These are phyloP conservation scores for Luzula sylvatica DNA, from an alignment of 176 grass and related monocot species.

Conservation along the genomic window DNA sequence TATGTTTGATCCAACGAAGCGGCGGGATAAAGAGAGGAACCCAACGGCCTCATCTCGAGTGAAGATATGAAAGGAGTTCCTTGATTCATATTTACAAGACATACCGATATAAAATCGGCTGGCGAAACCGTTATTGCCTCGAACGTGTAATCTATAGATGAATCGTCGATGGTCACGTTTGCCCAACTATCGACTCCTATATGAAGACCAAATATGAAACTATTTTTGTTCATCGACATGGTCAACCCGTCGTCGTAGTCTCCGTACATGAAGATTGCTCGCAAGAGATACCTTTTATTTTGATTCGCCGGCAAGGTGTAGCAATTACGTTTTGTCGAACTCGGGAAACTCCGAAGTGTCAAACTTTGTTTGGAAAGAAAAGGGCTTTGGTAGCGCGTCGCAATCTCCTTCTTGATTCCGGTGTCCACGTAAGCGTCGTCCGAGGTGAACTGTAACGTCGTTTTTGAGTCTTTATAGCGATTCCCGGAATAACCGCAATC, in stretches of 20 bases:
- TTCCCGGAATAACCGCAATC: slow-evolving; percentile 34
- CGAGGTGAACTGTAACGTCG: not conserved
- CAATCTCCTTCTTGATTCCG: slow-evolving; percentile 30
- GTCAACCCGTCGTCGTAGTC: slow-evolving; percentile 35
- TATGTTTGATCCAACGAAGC: slow-evolving; percentile 2
- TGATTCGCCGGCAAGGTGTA: slow-evolving; percentile 27
- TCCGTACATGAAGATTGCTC: slow-evolving; percentile 33
- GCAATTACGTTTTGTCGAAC: slow-evolving; percentile 27
- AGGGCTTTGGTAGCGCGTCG: not conserved
- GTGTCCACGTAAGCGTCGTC: slow-evolving; percentile 33
- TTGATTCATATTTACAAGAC: slow-evolving; percentile 32
- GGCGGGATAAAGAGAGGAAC: slow-evolving; percentile 15
- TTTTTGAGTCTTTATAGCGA: slow-evolving; percentile 15
- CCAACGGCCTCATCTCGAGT: slow-evolving; percentile 40
- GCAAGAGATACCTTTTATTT: slow-evolving; percentile 29
- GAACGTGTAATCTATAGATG: rapidly evolving
- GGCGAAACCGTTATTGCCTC: slow-evolving; percentile 23
- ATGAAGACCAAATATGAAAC: slow-evolving; percentile 35
- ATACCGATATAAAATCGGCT: slow-evolving; percentile 24
- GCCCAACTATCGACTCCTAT: slow-evolving; percentile 27
- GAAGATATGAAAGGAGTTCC: slow-evolving; percentile 74
- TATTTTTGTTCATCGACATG: not conserved
- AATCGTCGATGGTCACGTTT: slow-evolving; percentile 20
- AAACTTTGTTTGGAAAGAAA: not conserved
- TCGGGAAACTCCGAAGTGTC: slow-evolving; percentile 42